Base-by-base conservation (phyloP, 257 asterid genomes). In the Solanum neorickii region DNA sequence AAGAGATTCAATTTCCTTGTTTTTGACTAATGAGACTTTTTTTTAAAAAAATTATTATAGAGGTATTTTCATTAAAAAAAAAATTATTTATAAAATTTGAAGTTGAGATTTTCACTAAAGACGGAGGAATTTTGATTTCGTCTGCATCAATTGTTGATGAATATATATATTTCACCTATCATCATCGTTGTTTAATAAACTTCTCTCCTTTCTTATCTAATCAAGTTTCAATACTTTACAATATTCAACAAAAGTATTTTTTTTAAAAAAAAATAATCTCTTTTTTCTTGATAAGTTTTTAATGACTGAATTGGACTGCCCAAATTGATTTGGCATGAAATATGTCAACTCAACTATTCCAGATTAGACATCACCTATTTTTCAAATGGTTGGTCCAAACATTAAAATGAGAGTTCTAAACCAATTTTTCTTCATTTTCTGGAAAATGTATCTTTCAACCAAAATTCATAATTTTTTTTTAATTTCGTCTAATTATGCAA, bases 171-270 rank as follows among this genome's bases (percentile, higher is more conserved):
- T 33, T 33, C 5, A 33, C 35, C 35, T 33, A 33, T 33, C 5
- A 33, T 33, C 1, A 4, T 33, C 35, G 35, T 4, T 33, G 5
- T 33, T 33, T 33, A 33, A 33, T 9, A 42, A 9, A 6, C 39
- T 37, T 6, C 39, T 37, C 39, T 37, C 42, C 41, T 39, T 7
- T 42, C 0, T 3, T 33, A 33, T 33, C 5, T 33, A 33, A 0
- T 42, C 4, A 7, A 39, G 0, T 37, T 37, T 37, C 6, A 37
- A 7, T 7, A 37, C 9, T 37, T 37, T 1, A 37, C 0, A 0
- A 37, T 2, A 37, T 7, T 7, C 9, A 37, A 37, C 2, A 1
- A 5, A 5, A 35, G 27, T 27, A 27, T 27, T 33, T 5, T 35
- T 35, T 5, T 37, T 35, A 1, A 5, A 5, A 6, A 37, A 37